phyloP scores from a whole-genome alignment of 768 basidiomycete species.

The Paxillus ammoniavirescens region DNA sequence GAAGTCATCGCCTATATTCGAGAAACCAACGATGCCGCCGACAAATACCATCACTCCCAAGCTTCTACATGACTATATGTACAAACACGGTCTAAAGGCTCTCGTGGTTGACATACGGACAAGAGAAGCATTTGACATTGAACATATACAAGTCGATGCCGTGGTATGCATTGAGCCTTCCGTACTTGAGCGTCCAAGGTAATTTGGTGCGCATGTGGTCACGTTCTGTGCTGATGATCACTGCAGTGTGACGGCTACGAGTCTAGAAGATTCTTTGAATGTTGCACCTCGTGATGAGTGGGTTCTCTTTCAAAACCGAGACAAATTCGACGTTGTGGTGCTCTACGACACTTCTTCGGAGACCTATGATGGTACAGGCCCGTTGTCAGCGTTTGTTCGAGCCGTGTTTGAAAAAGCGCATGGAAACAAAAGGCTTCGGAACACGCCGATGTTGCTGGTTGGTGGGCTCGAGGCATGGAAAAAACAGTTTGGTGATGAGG shows the following conservation, averaged over 20 bases:
- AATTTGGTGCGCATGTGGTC: constrained; percentile 23
- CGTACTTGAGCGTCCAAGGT: constrained; percentile 69
- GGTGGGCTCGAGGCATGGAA: constrained; percentile 88
- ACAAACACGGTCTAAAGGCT: constrained; percentile 49
- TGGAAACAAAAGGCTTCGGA: constrained; percentile 52
- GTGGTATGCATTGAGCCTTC: constrained; percentile 85
- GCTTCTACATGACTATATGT: constrained; percentile 57
- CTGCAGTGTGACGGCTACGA: constrained; percentile 59
- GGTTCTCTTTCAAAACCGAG: constrained; percentile 76
- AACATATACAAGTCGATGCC: constrained; percentile 65
- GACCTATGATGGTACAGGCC: constrained; percentile 47
- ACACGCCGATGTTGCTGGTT: constrained; percentile 77
- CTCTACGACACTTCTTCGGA: constrained; percentile 75
- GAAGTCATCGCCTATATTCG: constrained; percentile 25
- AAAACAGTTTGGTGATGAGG: constrained; percentile 47
- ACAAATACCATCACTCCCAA: constrained; percentile 60
- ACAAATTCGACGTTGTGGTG: constrained; percentile 86
- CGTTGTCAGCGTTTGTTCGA: constrained; percentile 58
- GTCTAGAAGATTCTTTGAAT: constrained; percentile 72
- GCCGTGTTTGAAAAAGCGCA: constrained; percentile 77
- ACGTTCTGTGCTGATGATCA: constrained; percentile 8
- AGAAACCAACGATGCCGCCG: constrained; percentile 51
- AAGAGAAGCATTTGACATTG: constrained; percentile 71
- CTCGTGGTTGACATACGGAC: constrained; percentile 83
- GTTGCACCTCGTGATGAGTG: constrained; percentile 70